Percentiles rank a stretch among this genome's conserved stretches.
Conservation (phyloP, 2,329 filamentous ascomycete genomes). For the Fonsecaea pedrosoi region DNA sequence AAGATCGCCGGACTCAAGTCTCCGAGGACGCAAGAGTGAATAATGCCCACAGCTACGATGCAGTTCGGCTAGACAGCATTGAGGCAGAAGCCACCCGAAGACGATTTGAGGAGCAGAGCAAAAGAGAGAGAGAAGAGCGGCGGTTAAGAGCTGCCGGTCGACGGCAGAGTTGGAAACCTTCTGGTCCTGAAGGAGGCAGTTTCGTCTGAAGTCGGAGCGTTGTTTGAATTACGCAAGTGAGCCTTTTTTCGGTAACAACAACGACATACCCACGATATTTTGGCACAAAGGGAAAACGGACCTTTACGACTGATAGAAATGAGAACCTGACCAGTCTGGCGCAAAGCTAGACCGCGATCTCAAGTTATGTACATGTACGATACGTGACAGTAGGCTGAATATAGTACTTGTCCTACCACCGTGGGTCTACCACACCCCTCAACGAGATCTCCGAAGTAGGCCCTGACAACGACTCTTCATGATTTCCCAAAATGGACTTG, state of each 20-base stretch:
- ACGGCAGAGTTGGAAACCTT: constrained; percentile 34
- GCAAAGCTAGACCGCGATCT: neutral
- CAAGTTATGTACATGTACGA: constrained; percentile 17
- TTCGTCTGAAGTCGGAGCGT: constrained; percentile 12
- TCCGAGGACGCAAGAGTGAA: constrained; percentile 23
- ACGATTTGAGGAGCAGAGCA: constrained; percentile 38
- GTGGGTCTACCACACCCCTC: neutral
- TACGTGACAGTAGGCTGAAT: constrained; percentile 5
- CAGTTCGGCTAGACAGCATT: constrained; percentile 9
- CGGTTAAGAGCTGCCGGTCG: constrained; percentile 32
- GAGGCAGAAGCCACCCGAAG: constrained; percentile 28
- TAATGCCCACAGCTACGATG: constrained; percentile 16
- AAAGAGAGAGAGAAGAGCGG: constrained; percentile 37
- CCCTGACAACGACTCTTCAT: neutral
- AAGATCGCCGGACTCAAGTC: constrained; percentile 28
- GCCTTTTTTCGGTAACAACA: constrained; percentile 15
- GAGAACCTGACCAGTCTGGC: constrained; percentile 7
- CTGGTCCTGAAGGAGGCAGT: constrained; percentile 21
- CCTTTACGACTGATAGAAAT: constrained; percentile 17
- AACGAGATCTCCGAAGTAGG: neutral
- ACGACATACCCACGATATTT: constrained; percentile 26
- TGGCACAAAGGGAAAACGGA: constrained; percentile 15
- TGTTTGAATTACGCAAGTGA: constrained; percentile 16
- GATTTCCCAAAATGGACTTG: neutral
- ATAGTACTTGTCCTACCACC: constrained; percentile 7